Evolutionary conservation across 352 stramenopile genomes (phyloP).

Genomic region (Thalassiosira hispida): DNA sequence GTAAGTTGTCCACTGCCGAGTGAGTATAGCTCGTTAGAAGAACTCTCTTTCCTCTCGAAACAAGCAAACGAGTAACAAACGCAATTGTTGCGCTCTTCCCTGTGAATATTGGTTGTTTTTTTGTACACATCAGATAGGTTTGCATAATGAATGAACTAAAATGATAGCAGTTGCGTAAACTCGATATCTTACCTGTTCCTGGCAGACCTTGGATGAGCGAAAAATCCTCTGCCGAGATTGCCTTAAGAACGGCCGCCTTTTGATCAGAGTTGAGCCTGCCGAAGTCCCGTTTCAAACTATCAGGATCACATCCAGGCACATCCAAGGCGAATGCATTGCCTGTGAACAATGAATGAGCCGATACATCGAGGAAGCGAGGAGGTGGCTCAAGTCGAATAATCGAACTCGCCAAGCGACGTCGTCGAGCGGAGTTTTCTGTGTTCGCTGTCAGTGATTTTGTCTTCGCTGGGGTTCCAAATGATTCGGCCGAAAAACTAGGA

Average conservation of each 20-base stretch:
- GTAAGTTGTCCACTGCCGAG: slow-evolving; percentile 96
- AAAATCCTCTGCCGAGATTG: slow-evolving; percentile 92
- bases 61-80: slow-evolving; percentile 92
- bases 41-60: slow-evolving; percentile 92
- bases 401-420: slow-evolving; percentile 45
- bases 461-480: slow-evolving; percentile 43
- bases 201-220: slow-evolving; percentile 93
- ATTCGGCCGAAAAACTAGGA: slow-evolving; percentile 53
- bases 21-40: slow-evolving; percentile 98
- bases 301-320: slow-evolving; percentile 68
- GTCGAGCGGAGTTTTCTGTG: slow-evolving; percentile 39
- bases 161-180: too few species aligned
- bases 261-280: slow-evolving; percentile 75
- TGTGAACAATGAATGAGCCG: slow-evolving; percentile 25
- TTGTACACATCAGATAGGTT: too few species aligned
- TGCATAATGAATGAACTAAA: too few species aligned
- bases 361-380: slow-evolving; percentile 27
- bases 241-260: slow-evolving; percentile 66
- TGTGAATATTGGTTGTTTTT: slow-evolving; percentile 77
- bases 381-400: slow-evolving; percentile 65
- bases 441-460: slow-evolving; percentile 52
- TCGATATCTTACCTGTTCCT: slow-evolving; percentile 73
- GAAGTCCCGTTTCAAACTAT: slow-evolving; percentile 70
- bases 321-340: slow-evolving; percentile 22
- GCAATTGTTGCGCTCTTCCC: slow-evolving; percentile 96